phyloP scores from a whole-genome alignment of 371 early-diverging fungal genomes.

The Zopfochytrium polystomum region DNA sequence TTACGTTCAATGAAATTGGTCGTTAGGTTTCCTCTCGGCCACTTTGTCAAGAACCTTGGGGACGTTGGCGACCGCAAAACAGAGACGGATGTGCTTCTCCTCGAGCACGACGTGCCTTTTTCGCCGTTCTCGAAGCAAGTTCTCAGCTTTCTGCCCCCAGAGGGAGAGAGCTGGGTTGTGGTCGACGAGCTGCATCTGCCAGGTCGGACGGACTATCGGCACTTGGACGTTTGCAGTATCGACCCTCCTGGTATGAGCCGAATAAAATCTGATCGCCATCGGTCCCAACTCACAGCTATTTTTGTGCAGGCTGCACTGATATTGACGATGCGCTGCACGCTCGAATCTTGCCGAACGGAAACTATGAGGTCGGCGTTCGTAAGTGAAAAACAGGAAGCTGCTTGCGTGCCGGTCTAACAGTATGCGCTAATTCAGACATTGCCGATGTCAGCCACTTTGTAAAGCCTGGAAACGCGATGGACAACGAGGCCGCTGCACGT shows the following conservation, averaged over 20 bases:
- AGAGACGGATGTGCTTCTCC: slow-evolving; percentile 90
- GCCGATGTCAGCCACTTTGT: slow-evolving; percentile 99
- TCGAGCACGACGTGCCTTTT: slow-evolving; percentile 94
- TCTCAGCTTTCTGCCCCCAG: slow-evolving; percentile 73
- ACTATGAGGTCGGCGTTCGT: slow-evolving; percentile 85
- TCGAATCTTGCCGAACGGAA: slow-evolving; percentile 77
- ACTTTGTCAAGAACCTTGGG: slow-evolving; percentile 88
- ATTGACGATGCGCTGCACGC: slow-evolving; percentile 99
- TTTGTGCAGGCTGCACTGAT: slow-evolving; percentile 87
- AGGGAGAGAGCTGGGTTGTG: slow-evolving; percentile 85
- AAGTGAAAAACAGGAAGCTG: slow-evolving; percentile 36
- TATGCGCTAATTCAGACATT: slow-evolving; percentile 71
- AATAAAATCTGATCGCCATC: neutral
- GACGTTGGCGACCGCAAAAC: slow-evolving; percentile 88
- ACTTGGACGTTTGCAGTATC: slow-evolving; percentile 89
- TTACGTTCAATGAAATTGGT: slow-evolving; percentile 20
- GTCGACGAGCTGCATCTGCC: slow-evolving; percentile 63
- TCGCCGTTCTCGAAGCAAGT: slow-evolving; percentile 86
- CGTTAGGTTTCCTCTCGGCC: slow-evolving; percentile 75
- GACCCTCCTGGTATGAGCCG: slow-evolving; percentile 82
- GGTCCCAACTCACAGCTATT: neutral
- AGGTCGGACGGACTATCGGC: slow-evolving; percentile 77
- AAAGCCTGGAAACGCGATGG: slow-evolving; percentile 77
- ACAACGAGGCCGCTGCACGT: slow-evolving; percentile 81
- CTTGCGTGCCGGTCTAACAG: neutral